Base-by-base conservation (phyloP, 768 basidiomycete genomes). In the Auricularia sp. region DNA sequence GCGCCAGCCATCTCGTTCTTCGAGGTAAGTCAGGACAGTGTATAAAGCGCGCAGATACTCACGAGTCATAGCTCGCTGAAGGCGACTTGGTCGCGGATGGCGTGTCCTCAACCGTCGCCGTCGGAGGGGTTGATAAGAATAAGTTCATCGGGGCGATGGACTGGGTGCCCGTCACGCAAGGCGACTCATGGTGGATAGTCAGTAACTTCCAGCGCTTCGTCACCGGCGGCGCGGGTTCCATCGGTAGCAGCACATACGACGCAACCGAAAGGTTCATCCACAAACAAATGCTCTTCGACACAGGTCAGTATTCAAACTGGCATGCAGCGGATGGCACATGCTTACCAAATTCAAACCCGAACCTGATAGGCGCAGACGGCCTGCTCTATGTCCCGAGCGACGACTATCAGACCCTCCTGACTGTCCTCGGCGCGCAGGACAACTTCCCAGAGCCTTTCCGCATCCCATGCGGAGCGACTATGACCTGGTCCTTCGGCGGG, bases 141-240 rank as follows among this genome's bases (percentile, higher is more conserved):
- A 65, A 65, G 43, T 65, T 43, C 47, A 65, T 47, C 12, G 64
- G 64, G 18, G 8, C 61, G 43, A 61, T 65, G 23, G 64, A 65
- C 33, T 65, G 64, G 64, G 61, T 58, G 18, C 14, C 12, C 36
- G n/a, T 58, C 44, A 21, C 63, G 36, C n/a, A 34, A 12, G 14
- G 21, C 36, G 39, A 42, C 39, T 42, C 39, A 14, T 42, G 62
- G 21, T 42, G 21, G n/a, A 42, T 39, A 7, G 21, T 44, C 51
- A 64, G 35, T 34, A 53, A 53, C 56, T 36, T 35, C 63, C 56
- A 44, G 36, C 21, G 47, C 16, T 56, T 36, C 53, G 35, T 53
- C 6, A 44, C 36, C n/a, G 23, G 29, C 18, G 58, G 33, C 12
- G 21, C 60, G 18, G 42, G 56, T 33, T 60, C 56, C 6, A 21